Evolutionary conservation across 768 basidiomycete species (phyloP).

Genomic region (Termitomyces sp.): DNA sequence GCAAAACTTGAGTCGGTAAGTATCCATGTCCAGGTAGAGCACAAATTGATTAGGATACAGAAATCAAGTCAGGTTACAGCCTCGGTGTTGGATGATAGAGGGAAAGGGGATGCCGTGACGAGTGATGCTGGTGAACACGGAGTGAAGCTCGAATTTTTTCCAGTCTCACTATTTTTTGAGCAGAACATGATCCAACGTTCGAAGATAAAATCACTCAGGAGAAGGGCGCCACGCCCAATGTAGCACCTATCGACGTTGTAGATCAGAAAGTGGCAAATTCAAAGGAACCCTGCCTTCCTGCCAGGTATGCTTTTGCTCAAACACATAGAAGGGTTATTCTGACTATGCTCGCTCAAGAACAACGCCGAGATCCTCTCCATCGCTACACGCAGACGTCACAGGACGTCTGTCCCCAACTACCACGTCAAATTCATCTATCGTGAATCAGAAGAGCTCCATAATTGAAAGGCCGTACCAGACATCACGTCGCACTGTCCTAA

Average conservation of each 20-base stretch:
- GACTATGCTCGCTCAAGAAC: not conserved
- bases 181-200: not conserved
- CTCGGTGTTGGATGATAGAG: not conserved
- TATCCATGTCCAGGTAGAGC: not conserved
- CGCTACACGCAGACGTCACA: not conserved
- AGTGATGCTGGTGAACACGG: not conserved
- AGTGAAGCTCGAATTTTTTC: not conserved
- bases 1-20: conserved; percentile 1
- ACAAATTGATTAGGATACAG: not conserved
- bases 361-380: not conserved
- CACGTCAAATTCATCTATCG: not conserved
- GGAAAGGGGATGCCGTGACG: not conserved
- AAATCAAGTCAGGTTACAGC: not conserved
- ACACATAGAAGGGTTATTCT: not conserved
- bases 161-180: not conserved
- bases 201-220: not conserved
- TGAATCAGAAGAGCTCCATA: not conserved
- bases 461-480: not conserved
- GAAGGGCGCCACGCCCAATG: not conserved
- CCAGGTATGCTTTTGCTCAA: not conserved
- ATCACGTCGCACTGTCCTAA: not conserved
- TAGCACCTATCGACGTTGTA: not conserved
- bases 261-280: not conserved
- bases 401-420: not conserved
- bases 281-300: not conserved